Percentiles rank a stretch among this genome's conserved stretches.
These are phyloP conservation scores for Acanthamoeba lenticulata DNA, from an alignment of 208 protist species.

Conservation along the genomic window DNA sequence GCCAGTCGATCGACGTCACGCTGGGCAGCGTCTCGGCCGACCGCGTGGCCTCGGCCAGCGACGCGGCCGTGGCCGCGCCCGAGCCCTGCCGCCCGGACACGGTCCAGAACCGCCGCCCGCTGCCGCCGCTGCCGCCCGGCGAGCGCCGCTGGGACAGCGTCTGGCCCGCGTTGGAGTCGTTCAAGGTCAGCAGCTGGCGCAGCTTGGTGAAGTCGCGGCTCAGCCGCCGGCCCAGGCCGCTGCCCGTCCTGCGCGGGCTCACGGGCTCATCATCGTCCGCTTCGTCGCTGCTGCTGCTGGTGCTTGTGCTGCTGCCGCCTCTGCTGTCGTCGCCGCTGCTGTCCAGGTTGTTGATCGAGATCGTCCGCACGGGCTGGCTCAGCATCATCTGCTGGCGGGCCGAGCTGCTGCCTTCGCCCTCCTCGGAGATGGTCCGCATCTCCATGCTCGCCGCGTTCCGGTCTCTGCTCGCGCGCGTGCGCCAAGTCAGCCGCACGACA, in stretches of 20 bases:
- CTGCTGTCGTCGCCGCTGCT: background rate
- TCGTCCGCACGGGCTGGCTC: background rate
- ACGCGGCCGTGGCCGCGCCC: background rate
- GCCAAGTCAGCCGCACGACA: background rate
- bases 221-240: background rate
- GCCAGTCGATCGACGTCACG: background rate
- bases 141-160: background rate
- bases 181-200: background rate
- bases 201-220: background rate
- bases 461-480: background rate
- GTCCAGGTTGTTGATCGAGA: background rate
- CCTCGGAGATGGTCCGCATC: background rate
- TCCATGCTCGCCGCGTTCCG: background rate
- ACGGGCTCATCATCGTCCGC: too few relatives aligned
- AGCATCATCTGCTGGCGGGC: background rate
- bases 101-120: background rate
- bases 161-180: background rate
- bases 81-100: background rate
- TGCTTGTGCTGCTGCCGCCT: background rate
- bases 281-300: too few relatives aligned
- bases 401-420: background rate
- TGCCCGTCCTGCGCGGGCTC: background rate
- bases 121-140: too few relatives aligned
- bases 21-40: background rate
- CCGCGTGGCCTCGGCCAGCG: background rate